These are phyloP conservation scores for Chloromonas sp. DNA, from an alignment of 163 green algal species.

Conservation along the genomic window DNA sequence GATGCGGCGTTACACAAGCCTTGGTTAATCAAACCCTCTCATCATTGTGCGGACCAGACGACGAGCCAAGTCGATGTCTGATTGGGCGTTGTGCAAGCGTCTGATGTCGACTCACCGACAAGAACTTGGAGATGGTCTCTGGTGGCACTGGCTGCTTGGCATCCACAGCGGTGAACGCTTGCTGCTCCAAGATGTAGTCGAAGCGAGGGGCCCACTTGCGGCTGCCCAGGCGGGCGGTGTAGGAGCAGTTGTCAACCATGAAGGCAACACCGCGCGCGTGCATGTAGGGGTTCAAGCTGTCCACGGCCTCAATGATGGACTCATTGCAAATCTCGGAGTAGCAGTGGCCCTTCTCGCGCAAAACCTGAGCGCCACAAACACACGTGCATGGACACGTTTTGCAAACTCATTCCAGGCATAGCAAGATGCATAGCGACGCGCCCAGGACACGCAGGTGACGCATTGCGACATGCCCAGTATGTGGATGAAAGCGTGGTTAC, in stretches of 20 bases:
- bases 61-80: too few relatives aligned
- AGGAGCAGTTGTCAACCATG: constrained; percentile 99
- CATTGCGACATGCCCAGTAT: constrained; percentile 22
- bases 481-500: too few relatives aligned
- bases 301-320: constrained; percentile 98
- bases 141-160: not conserved
- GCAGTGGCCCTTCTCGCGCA: constrained; percentile 72
- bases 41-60: too few relatives aligned
- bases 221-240: constrained; percentile 92
- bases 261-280: constrained; percentile 97
- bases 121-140: constrained; percentile 76
- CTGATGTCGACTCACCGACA: constrained; percentile 21
- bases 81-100: too few relatives aligned
- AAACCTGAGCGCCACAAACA: constrained; percentile 5
- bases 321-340: constrained; percentile 99
- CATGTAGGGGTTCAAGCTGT: constrained; percentile 99
- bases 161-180: constrained; percentile 34
- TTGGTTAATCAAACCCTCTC: too few relatives aligned
- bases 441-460: constrained; percentile 94
- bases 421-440: constrained; percentile 27
- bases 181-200: constrained; percentile 95
- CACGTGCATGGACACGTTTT: not conserved
- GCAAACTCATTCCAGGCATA: not conserved
- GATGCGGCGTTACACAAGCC: too few relatives aligned
- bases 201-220: constrained; percentile 96